These are phyloP conservation scores for Rhodocollybia butyracea DNA, from an alignment of 768 basidiomycete species.

Conservation along the genomic window DNA sequence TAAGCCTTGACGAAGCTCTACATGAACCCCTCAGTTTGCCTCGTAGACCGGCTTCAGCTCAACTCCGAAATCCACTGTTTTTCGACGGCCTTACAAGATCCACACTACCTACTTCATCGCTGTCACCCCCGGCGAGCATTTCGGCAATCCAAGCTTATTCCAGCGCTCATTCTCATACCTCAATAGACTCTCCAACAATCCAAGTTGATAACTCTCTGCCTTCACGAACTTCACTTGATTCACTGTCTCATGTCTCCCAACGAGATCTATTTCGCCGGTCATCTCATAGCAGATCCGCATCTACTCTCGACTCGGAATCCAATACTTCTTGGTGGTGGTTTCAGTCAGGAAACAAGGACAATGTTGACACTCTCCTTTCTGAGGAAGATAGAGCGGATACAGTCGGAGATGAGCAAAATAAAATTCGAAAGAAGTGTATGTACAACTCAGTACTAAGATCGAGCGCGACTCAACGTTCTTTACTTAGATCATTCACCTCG, in stretches of 20 bases:
- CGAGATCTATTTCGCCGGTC: conserved; percentile 19
- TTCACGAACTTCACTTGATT: conserved; percentile 51
- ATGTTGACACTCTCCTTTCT: conserved; percentile 40
- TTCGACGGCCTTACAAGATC: conserved; percentile 54
- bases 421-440: conserved; percentile 60
- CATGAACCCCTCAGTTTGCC: conserved; percentile 33
- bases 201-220: conserved; percentile 39
- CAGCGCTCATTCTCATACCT: conserved; percentile 12
- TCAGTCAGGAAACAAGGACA: conserved; percentile 43
- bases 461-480: conserved; percentile 8
- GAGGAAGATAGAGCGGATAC: conserved; percentile 54
- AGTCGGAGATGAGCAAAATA: conserved; percentile 41
- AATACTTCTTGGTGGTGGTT: conserved; percentile 49
- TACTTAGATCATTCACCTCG: conserved; percentile 67
- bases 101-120: conserved; percentile 60
- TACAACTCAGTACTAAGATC: conserved; percentile 12
- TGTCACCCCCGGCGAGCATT: conserved; percentile 38
- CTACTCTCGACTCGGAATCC: conserved; percentile 18
- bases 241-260: conserved; percentile 47
- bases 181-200: conserved; percentile 26
- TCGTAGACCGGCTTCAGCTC: conserved; percentile 34
- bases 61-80: conserved; percentile 47
- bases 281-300: conserved; percentile 25
- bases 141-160: conserved; percentile 8
- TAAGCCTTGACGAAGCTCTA: conserved; percentile 43